phyloP scores from a whole-genome alignment of 768 basidiomycete genomes.

The Suillus subaureus region DNA sequence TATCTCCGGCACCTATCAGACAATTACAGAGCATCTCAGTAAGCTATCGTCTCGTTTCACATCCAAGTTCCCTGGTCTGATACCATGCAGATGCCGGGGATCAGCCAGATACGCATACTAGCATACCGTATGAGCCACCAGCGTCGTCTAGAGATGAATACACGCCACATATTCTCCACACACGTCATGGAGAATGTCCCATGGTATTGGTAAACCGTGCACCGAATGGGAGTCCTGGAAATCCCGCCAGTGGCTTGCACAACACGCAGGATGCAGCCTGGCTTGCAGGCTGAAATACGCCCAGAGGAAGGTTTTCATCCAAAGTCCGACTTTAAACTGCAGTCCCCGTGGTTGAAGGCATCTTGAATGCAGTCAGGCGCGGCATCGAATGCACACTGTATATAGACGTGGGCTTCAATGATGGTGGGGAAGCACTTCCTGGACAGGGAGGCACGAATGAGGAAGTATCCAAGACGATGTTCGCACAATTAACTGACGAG shows the following conservation, averaged over 20 bases:
- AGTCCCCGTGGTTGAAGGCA: slow-evolving; percentile 56
- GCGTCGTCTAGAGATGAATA: slow-evolving; percentile 48
- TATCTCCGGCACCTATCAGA: slow-evolving; percentile 36
- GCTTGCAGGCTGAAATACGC: slow-evolving; percentile 66
- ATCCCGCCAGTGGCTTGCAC: slow-evolving; percentile 39
- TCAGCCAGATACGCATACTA: slow-evolving; percentile 36
- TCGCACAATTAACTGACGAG: slow-evolving; percentile 46
- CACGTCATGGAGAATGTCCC: slow-evolving; percentile 57
- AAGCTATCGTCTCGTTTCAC: slow-evolving; percentile 11
- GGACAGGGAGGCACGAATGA: slow-evolving; percentile 76
- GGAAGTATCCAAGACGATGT: slow-evolving; percentile 63
- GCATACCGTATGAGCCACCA: slow-evolving; percentile 27
- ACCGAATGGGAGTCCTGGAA: slow-evolving; percentile 58
- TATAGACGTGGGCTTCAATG: slow-evolving; percentile 58
- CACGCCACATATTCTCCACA: slow-evolving; percentile 62
- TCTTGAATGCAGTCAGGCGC: slow-evolving; percentile 60
- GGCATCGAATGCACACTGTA: slow-evolving; percentile 64
- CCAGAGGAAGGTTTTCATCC: slow-evolving; percentile 65
- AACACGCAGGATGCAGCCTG: slow-evolving; percentile 70
- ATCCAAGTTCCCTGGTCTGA: slow-evolving; percentile 15
- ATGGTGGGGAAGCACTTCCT: slow-evolving; percentile 63
- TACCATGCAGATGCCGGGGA: slow-evolving; percentile 33
- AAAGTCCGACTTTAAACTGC: slow-evolving; percentile 77
- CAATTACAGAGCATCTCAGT: slow-evolving; percentile 45
- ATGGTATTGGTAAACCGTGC: slow-evolving; percentile 68